phyloP scores from a whole-genome alignment of 148 eudicot species.

The Linanthus parryae region DNA sequence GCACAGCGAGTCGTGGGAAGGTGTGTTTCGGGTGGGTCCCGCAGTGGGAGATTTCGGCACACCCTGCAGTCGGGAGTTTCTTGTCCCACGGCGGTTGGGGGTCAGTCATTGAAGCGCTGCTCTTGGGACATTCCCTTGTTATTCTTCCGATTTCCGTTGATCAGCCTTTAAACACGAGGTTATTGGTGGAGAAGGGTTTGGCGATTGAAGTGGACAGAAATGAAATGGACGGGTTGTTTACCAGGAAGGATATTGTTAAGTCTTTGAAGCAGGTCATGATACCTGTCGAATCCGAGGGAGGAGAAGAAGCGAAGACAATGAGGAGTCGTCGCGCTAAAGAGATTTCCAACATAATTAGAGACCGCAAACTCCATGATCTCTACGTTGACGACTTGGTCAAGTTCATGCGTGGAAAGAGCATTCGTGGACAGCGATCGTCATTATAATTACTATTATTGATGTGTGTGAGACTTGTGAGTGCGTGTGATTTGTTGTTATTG shows the following conservation, averaged over 20 bases:
- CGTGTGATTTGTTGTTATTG: too few relatives aligned
- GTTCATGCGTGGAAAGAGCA: too few relatives aligned
- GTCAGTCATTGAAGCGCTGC: neutral
- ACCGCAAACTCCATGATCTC: constrained; percentile 7
- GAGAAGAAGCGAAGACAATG: too few relatives aligned
- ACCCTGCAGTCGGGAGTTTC: constrained; percentile 8
- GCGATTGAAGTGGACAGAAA: neutral
- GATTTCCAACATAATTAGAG: constrained; percentile 6
- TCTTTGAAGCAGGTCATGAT: constrained; percentile 12
- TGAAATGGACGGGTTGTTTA: neutral
- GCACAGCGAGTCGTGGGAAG: constrained; percentile 19
- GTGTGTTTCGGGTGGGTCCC: constrained; percentile 30
- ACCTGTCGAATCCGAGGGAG: too few relatives aligned
- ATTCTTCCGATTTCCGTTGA: neutral
- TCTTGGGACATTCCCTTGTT: neutral
- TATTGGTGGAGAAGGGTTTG: neutral
- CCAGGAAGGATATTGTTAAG: too few relatives aligned
- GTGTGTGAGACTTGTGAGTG: too few relatives aligned
- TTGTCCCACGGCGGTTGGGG: constrained; percentile 12
- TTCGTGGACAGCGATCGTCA: too few relatives aligned
- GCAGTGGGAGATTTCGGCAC: constrained; percentile 3
- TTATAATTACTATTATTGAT: too few relatives aligned
- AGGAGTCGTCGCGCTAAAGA: constrained; percentile 15
- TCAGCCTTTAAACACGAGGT: neutral
- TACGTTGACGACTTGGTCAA: constrained; percentile 10